These are phyloP conservation scores for Chenopodium berlandieri DNA, from an alignment of 148 eudicot species.

Conservation along the genomic window DNA sequence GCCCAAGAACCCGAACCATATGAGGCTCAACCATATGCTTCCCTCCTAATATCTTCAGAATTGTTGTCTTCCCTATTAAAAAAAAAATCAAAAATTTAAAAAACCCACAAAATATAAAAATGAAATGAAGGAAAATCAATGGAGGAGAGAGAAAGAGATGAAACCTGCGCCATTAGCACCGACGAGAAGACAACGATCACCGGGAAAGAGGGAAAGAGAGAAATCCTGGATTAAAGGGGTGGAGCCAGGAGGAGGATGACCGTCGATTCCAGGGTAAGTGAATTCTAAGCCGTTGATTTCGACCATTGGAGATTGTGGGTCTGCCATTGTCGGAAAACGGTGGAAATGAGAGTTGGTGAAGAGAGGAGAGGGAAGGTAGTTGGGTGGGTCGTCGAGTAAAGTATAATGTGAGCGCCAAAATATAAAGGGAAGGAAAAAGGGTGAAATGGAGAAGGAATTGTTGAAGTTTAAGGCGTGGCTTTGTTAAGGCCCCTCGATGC, in stretches of 20 bases:
- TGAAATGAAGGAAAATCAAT: neutral
- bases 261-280: slow-evolving; percentile 98
- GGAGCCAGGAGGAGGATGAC: slow-evolving; percentile 94
- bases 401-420: slow-evolving; percentile 31
- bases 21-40: slow-evolving; percentile 94
- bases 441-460: neutral
- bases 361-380: neutral
- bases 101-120: neutral
- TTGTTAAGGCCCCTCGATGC: neutral
- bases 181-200: slow-evolving; percentile 81
- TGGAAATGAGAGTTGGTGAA: neutral
- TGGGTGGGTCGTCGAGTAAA: neutral
- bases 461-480: slow-evolving; percentile 26
- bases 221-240: slow-evolving; percentile 69
- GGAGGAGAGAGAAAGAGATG: neutral
- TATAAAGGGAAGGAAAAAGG: neutral
- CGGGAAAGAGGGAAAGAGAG: slow-evolving; percentile 52
- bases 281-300: slow-evolving; percentile 69
- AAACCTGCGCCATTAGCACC: slow-evolving; percentile 97
- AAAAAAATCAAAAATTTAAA: neutral
- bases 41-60: slow-evolving; percentile 91
- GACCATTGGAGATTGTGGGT: slow-evolving; percentile 35
- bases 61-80: slow-evolving; percentile 73
- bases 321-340: slow-evolving; percentile 26
- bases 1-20: slow-evolving; percentile 83